Percentiles rank a stretch among this genome's conserved stretches.
These are phyloP conservation scores for Solanum virginianum DNA, from an alignment of 257 asterid species.

Conservation along the genomic window DNA sequence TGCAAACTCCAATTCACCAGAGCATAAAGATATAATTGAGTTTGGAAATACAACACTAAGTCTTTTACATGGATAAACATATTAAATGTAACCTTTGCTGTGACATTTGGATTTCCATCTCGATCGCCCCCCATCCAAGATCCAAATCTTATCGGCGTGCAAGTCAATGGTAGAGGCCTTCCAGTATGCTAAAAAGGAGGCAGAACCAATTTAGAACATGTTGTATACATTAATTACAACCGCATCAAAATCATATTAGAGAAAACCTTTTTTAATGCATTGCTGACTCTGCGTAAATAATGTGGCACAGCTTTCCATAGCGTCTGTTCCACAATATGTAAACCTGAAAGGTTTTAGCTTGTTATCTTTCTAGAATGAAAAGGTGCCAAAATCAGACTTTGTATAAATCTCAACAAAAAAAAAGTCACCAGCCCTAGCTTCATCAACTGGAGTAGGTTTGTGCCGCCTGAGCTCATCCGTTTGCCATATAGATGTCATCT, in stretches of 20 bases:
- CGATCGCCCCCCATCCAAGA: constrained; percentile 99
- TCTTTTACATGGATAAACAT: not conserved
- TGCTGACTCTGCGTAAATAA: constrained; percentile 91
- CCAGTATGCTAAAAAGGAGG: constrained; percentile 71
- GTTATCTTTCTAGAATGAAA: not conserved
- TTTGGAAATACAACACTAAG: not conserved
- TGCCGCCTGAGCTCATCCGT: constrained; percentile 98
- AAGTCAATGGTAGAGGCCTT: constrained; percentile 78
- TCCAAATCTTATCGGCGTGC: constrained; percentile 97
- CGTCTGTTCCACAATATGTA: constrained; percentile 89
- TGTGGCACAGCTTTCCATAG: constrained; percentile 99
- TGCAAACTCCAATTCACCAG: not conserved
- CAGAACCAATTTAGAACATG: constrained; percentile 3
- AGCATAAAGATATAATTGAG: not conserved
- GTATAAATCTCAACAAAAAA: not conserved
- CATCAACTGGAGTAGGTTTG: constrained; percentile 97
- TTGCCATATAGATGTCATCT: constrained; percentile 94
- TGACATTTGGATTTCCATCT: constrained; percentile 98
- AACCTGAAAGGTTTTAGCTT: constrained; percentile 38
- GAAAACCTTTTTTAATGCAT: constrained; percentile 79
- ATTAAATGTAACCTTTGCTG: constrained; percentile 61
- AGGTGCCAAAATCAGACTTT: not conserved
- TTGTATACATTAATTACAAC: not conserved
- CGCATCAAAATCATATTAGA: not conserved
- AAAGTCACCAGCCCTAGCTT: constrained; percentile 86